A percentile compares a stretch with the other conserved stretches of the same genome.
phyloP scores from a whole-genome alignment of 148 eudicot species.

The Agrostemma githago region DNA sequence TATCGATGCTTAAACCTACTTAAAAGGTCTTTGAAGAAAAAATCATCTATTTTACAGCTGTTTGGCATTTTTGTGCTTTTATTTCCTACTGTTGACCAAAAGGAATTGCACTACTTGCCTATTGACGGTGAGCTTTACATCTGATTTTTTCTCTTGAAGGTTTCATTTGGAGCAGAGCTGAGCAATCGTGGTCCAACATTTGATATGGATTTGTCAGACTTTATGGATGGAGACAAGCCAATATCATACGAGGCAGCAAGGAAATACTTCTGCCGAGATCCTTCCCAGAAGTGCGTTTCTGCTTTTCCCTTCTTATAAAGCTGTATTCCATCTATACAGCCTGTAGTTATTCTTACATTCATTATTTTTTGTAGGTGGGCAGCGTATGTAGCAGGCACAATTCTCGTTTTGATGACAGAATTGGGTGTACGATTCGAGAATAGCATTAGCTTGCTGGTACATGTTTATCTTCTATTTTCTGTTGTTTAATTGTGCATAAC shows the following conservation, averaged over 20 bases:
- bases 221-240: slow-evolving; percentile 79
- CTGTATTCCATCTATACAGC: not conserved
- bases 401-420: slow-evolving; percentile 95
- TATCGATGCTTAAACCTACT: not conserved
- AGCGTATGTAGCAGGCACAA: slow-evolving; percentile 95
- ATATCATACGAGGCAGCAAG: slow-evolving; percentile 83
- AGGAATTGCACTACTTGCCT: not conserved
- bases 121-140: not conserved
- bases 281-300: slow-evolving; percentile 78
- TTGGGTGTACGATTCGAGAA: slow-evolving; percentile 74
- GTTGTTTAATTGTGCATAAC: not conserved
- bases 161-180: slow-evolving; percentile 92
- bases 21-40: not conserved
- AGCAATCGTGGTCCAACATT: slow-evolving; percentile 97
- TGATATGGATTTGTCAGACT: slow-evolving; percentile 99
- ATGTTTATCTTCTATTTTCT: slow-evolving; percentile 3
- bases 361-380: slow-evolving; percentile 69
- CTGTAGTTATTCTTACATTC: slow-evolving; percentile 1
- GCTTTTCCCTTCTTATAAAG: slow-evolving; percentile 6
- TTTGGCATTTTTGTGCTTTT: not conserved
- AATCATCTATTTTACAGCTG: slow-evolving; percentile 7
- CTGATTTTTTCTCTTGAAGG: slow-evolving; percentile 35
- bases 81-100: not conserved
- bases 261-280: slow-evolving; percentile 78
- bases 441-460: slow-evolving; percentile 96